Percentiles rank a stretch among this genome's conserved stretches.
Evolutionary conservation across 257 asterid species (phyloP).

Genomic region (Coffea canephora): DNA sequence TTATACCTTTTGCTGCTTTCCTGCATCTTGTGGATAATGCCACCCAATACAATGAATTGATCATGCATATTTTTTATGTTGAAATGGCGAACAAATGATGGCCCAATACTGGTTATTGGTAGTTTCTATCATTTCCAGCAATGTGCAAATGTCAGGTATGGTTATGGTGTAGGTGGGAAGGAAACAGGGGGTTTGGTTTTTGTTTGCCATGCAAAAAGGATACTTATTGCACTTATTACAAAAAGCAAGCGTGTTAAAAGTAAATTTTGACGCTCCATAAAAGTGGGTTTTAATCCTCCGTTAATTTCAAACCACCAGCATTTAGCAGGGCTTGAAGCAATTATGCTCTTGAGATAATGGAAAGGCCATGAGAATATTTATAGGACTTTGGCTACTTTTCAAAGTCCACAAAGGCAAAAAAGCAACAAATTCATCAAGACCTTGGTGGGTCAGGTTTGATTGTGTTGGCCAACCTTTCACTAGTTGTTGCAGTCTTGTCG

Average conservation of each 20-base stretch:
- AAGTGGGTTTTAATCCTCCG: constrained; percentile 16
- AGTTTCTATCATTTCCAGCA: not conserved
- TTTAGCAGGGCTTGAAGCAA: constrained; percentile 22
- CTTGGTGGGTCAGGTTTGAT: constrained; percentile 59
- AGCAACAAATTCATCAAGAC: constrained; percentile 26
- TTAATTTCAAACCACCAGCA: constrained; percentile 23
- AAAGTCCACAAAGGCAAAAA: constrained; percentile 31
- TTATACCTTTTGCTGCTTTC: not conserved
- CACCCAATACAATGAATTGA: not conserved
- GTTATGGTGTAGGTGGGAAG: not conserved
- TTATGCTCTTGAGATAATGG: constrained; percentile 21
- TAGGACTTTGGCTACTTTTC: constrained; percentile 17
- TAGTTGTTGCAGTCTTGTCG: constrained; percentile 65
- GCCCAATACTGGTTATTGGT: constrained; percentile 6
- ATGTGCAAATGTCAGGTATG: not conserved
- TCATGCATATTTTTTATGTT: not conserved
- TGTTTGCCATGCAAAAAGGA: constrained; percentile 29
- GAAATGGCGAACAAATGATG: constrained; percentile 15
- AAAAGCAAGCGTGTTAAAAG: constrained; percentile 28
- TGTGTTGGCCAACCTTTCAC: constrained; percentile 52
- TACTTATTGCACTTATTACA: constrained; percentile 26
- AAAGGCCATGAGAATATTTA: constrained; percentile 18
- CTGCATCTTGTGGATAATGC: constrained; percentile 4
- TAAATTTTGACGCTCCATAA: constrained; percentile 27
- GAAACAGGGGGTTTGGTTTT: constrained; percentile 1